A percentile compares a stretch with the other conserved stretches of the same genome.
Conservation (phyloP, 2,329 filamentous ascomycete species). For the Alternaria sp. region DNA sequence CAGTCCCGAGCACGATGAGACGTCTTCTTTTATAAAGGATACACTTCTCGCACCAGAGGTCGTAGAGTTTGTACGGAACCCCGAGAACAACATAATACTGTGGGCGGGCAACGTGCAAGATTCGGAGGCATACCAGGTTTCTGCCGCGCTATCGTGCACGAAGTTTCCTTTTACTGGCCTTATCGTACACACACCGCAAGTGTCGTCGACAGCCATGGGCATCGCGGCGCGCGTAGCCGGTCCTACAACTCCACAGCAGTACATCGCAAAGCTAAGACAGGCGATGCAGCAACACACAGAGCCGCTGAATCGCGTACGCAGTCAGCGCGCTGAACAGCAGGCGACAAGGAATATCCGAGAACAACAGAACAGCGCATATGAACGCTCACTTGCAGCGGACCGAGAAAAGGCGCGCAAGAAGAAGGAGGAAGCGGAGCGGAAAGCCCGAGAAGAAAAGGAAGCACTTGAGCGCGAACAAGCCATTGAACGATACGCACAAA, state of each 20-base stretch:
- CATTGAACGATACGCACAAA: constrained; percentile 62
- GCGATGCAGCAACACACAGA: constrained; percentile 78
- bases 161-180: constrained; percentile 91
- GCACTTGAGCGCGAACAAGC: constrained; percentile 69
- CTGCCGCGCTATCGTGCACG: constrained; percentile 83
- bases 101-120: constrained; percentile 96
- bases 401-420: constrained; percentile 79
- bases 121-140: constrained; percentile 91
- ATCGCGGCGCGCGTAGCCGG: constrained; percentile 81
- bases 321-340: constrained; percentile 79
- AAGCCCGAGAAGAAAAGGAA: constrained; percentile 67
- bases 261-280: constrained; percentile 74
- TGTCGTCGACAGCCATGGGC: constrained; percentile 87
- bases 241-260: constrained; percentile 71
- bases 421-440: constrained; percentile 74
- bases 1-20: constrained; percentile 95
- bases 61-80: constrained; percentile 73
- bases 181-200: constrained; percentile 84
- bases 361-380: constrained; percentile 92
- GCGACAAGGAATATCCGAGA: constrained; percentile 80
- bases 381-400: constrained; percentile 86
- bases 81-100: constrained; percentile 78
- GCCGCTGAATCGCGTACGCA: constrained; percentile 75
- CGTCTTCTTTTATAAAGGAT: constrained; percentile 77
- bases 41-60: constrained; percentile 81